Evolutionary conservation across 805 yeast genomes (phyloP), one percentile per base, ranked within the genome.

Genomic region (Sugiyamaella lignohabitans): DNA sequence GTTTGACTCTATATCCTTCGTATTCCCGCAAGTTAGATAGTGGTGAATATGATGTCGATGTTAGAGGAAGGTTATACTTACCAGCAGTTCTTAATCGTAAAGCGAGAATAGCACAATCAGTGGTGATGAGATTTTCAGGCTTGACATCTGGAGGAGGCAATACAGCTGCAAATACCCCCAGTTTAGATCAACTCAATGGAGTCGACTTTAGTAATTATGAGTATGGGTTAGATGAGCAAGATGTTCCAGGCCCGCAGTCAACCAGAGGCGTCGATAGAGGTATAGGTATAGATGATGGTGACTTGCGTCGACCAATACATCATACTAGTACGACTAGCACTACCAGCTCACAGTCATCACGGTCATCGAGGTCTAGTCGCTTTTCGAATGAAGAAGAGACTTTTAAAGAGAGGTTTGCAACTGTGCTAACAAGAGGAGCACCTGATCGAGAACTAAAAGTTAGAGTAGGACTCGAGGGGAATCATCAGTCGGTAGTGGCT

Each of bases 71-170:
- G 75, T 66, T 84, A 22, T 73, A 58, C 45, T 71, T 84, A 37
- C 87, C 88, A 0, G 94, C 94, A 1, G 68, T 74, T 5, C 75
- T 79, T 71, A 74, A 76, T 24, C 70, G 94, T 37, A 87, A 83
- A 58, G 87, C 87, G 62, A 68, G 81, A 48, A 61, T 89, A 38
- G 11, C 14, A 14, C 32, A 27, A 27, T 8, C 32, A 14, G 11
- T 27, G 14, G 8, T 27, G 32, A 27, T 27, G 32, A 27, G 14
- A 27, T 8, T 27, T 8, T 8, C 32, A 27, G 32, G 32, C 8
- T 8, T 27, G 8, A 27, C 8, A 8, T 8, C 11, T 8, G 32
- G 32, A 27, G 32, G 32, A 27, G 32, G 32, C 8, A 14, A 14
- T 8, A 27, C 8, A 8, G 14, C 8, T 27, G 32, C 11, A 8